Evolutionary conservation across 2,329 filamentous ascomycete species (phyloP), one percentile per base, ranked within the genome.

Genomic region (Cytospora piceicola): DNA sequence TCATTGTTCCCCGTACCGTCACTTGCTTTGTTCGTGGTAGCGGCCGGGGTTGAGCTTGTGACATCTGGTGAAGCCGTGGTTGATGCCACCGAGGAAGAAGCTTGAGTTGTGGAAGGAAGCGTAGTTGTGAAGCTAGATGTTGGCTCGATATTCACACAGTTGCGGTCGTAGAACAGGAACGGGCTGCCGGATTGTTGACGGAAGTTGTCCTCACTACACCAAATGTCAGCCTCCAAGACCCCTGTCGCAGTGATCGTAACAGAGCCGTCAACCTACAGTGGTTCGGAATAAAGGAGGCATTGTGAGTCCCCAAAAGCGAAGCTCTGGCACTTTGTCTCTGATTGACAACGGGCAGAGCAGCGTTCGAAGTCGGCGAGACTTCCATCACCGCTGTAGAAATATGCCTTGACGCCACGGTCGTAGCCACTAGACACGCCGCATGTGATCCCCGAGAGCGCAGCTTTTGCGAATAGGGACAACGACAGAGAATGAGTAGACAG

Each of bases 131-230:
- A 68, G 56, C 56, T 63, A 5, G 66, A 68, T 11, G 60, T 58
- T 9, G 63, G 36, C 56, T 67, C 42, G 24, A 67, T 55, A 8
- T 53, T 14, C n/a, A 54, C 32, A 30, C 66, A 68, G 63, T 66
- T 49, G 55, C 66, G 66, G 59, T 68, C 66, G 56, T 66, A 68
- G 52, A 68, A 68, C 14, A 68, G 56, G 36, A 54, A 68, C 3
- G 66, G 66, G 49, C 63, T 66, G 39, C 63, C 56, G n/a, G 58
- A 27, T 34, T 68, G 66, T 15, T 55, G 2, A 39, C 66, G 66
- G 56, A 68, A 68, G 32, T 68, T 66, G 34, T 49, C 42, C 32
- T 68, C 59, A 5, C 63, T 68, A 32, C 17, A n/a, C 17, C 9
- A 8, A 1, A 3, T 3, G 17, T 59, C 46, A 58, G 60, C 14